Base-by-base conservation (phyloP, 108 stramenopile genomes). In the Skeletonema menzelii region DNA sequence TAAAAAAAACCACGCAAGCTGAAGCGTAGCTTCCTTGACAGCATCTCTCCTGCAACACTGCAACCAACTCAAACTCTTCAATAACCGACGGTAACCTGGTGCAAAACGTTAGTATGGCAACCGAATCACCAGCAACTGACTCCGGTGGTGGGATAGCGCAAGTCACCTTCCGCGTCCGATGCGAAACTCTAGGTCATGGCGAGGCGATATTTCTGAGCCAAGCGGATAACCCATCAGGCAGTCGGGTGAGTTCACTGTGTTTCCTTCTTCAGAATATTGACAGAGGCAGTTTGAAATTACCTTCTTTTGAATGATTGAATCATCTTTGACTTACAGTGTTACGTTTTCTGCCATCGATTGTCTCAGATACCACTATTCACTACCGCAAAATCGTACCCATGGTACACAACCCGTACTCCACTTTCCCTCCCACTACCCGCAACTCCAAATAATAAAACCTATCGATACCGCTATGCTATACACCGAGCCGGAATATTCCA, bases 81-180 rank as follows among this genome's bases (percentile, higher is more conserved):
- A 7, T 22, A 20, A 53, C 49, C 22, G 49, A 20, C 49, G 49
- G 4, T 2, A 24, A 53, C 1, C 49, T 8, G 49, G 7, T 8
- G 22, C 49, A 53, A 53, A 53, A 53, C 49, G 46, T 24, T 53
- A 53, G 49, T 4, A 53, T 53, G 49, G 49, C 49, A 53, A 24
- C 49, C 19, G 22, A n/a, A 4, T 42, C 40, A 53, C 49, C 15
- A 20, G 22, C 49, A 53, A 22, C 49, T 53, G 49, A 53, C 22
- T 53, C 49, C 22, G 62, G 57, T 46, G 62, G 57, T 32, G 79
- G 79, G 34, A 49, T 92, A 38, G 89, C 93, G 11, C 79, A 79
- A 59, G 88, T 91, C 8, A 85, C 82, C 47, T 94, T 94, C 73
- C 89, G 91, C 44, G 93, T 91, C 14, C 88, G 93, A 49, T 89